Evolutionary conservation across 495 filamentous ascomycete species (phyloP).

Genomic region (Lasiosphaeriaceae sp.): DNA sequence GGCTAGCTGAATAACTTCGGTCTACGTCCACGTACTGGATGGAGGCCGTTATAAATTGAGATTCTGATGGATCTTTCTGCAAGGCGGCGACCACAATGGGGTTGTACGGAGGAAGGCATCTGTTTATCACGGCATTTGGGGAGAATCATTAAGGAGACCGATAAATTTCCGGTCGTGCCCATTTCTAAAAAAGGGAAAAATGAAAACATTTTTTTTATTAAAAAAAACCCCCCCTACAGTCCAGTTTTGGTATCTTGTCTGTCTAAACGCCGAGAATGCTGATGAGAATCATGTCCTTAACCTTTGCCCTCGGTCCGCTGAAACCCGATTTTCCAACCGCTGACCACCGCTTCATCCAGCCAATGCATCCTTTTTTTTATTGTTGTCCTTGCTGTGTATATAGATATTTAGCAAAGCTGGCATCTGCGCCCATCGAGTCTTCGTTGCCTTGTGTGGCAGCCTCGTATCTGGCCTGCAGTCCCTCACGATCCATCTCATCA

Average conservation of each 20-base stretch:
- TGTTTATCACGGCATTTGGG: too few relatives aligned
- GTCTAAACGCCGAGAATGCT: conserved; percentile 19
- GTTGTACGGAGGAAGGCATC: too few relatives aligned
- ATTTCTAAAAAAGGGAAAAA: too few relatives aligned
- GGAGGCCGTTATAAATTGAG: too few relatives aligned
- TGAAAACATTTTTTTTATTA: not conserved
- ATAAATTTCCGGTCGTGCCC: not conserved
- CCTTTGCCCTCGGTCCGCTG: not conserved
- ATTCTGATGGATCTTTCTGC: too few relatives aligned
- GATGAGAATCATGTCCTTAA: not conserved
- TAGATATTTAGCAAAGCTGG: conserved; percentile 59
- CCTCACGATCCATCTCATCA: conserved; percentile 52
- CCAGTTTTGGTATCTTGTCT: not conserved
- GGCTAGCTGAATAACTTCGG: too few relatives aligned
- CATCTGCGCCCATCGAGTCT: conserved; percentile 47
- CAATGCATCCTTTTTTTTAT: not conserved
- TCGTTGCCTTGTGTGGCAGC: conserved; percentile 48
- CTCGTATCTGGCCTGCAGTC: conserved; percentile 59
- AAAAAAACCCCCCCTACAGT: not conserved
- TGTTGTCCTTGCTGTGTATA: conserved; percentile 26
- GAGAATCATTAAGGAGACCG: too few relatives aligned
- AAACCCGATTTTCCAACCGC: not conserved
- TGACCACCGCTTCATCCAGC: too few relatives aligned
- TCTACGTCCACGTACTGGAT: too few relatives aligned
- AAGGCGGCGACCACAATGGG: too few relatives aligned